A percentile compares a stretch with the other conserved stretches of the same genome.
phyloP scores from a whole-genome alignment of 306 rosid species.

The Pachyrhizus erosus region DNA sequence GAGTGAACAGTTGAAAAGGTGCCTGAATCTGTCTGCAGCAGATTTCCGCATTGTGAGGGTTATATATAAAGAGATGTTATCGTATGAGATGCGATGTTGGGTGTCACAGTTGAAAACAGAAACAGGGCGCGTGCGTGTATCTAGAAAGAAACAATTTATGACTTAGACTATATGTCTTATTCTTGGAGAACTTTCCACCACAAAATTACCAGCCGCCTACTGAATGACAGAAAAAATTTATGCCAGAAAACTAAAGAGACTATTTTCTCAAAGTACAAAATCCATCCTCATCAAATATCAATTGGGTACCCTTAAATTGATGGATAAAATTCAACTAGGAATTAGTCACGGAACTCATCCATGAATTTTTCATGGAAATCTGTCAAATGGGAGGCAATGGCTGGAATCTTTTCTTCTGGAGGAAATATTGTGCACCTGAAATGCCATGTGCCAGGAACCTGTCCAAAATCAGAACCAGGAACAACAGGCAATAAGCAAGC shows the following conservation, averaged over 20 bases:
- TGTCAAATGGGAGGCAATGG: conserved; percentile 69
- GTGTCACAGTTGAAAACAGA: neutral
- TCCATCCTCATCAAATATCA: conserved; percentile 14
- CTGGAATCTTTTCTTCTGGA: conserved; percentile 97
- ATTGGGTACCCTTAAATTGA: conserved; percentile 40
- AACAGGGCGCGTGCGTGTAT: neutral
- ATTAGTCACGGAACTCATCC: conserved; percentile 75
- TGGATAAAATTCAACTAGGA: neutral
- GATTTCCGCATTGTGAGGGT: conserved; percentile 70
- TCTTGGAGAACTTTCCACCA: neutral
- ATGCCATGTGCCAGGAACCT: conserved; percentile 98
- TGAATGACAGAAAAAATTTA: neutral
- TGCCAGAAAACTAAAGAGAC: conserved; percentile 1
- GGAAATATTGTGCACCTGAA: conserved; percentile 96
- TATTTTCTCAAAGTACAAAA: conserved; percentile 17
- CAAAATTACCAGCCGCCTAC: neutral
- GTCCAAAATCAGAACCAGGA: conserved; percentile 95
- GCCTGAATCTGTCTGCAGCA: conserved; percentile 54
- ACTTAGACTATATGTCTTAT: neutral
- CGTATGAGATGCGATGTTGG: neutral
- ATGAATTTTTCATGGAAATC: conserved; percentile 82
- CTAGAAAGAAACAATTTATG: neutral
- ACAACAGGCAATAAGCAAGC: conserved; percentile 77
- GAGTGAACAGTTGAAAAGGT: conserved; percentile 51
- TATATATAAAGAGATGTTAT: conserved; percentile 11